phyloP scores from a whole-genome alignment of 2,329 filamentous ascomycete genomes.

The Zymoseptoria tritici region DNA sequence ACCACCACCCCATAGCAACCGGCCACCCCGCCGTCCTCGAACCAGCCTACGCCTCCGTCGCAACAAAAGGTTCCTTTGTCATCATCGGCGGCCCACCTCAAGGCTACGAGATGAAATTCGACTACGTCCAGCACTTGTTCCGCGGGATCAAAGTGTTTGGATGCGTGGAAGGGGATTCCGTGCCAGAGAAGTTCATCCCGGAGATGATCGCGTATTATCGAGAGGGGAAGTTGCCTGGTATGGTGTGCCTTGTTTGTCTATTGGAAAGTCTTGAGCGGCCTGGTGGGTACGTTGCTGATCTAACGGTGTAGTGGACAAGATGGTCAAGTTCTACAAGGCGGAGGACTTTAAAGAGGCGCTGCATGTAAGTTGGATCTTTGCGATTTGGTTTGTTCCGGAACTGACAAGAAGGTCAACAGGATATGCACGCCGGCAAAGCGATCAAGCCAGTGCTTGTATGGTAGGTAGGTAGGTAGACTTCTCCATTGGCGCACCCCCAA shows the following conservation, averaged over 20 bases:
- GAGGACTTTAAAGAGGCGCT: slow-evolving; percentile 33
- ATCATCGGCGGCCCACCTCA: slow-evolving; percentile 39
- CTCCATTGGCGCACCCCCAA: not conserved
- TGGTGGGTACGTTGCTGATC: not conserved
- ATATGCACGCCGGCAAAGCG: slow-evolving; percentile 32
- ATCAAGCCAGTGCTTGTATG: slow-evolving; percentile 35
- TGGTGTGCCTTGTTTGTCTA: not conserved
- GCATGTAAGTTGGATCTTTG: slow-evolving; percentile 2
- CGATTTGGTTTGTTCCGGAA: not conserved
- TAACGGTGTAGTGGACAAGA: slow-evolving; percentile 28
- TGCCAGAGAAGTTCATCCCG: slow-evolving; percentile 34
- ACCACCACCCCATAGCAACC: slow-evolving; percentile 7
- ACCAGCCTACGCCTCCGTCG: slow-evolving; percentile 13
- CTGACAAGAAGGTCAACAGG: slow-evolving; percentile 9
- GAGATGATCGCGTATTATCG: slow-evolving; percentile 39
- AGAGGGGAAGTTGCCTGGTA: slow-evolving; percentile 35
- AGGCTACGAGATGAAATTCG: slow-evolving; percentile 33
- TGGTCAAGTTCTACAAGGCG: slow-evolving; percentile 36
- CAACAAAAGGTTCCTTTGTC: slow-evolving; percentile 36
- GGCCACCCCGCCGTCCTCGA: slow-evolving; percentile 14
- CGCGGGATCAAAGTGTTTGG: slow-evolving; percentile 40
- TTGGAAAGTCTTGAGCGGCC: not conserved
- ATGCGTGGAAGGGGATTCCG: slow-evolving; percentile 37
- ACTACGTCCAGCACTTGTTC: slow-evolving; percentile 34
- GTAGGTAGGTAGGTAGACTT: slow-evolving; percentile 16